Conservation (phyloP, 2,329 filamentous ascomycete genomes). For the Trichoderma koningii region DNA sequence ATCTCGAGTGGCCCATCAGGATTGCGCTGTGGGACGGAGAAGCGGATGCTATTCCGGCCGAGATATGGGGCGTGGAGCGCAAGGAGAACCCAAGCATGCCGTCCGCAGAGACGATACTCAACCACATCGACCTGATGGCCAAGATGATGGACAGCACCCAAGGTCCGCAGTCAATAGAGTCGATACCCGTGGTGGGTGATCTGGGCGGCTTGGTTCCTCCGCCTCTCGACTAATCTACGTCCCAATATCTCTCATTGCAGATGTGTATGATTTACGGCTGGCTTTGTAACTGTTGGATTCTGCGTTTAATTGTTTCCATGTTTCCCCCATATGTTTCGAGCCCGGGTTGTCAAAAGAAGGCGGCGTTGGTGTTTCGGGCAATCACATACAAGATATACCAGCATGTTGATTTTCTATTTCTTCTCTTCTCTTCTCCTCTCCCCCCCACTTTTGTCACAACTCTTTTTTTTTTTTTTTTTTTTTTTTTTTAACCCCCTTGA, state of each 20-base stretch:
- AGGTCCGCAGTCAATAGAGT: slow-evolving; percentile 34
- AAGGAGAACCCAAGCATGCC: slow-evolving; percentile 44
- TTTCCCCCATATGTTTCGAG: background rate
- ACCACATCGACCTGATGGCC: slow-evolving; percentile 46
- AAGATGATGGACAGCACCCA: slow-evolving; percentile 39
- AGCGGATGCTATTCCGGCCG: slow-evolving; percentile 52
- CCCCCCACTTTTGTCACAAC: background rate
- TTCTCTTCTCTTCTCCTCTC: background rate
- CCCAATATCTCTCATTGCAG: background rate
- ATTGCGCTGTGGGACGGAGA: slow-evolving; percentile 59
- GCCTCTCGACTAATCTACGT: slow-evolving; percentile 38
- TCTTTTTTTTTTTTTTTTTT: background rate
- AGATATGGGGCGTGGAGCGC: slow-evolving; percentile 59
- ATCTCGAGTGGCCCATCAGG: slow-evolving; percentile 62
- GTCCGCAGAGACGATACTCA: slow-evolving; percentile 42
- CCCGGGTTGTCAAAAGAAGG: slow-evolving; percentile 1
- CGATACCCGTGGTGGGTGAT: slow-evolving; percentile 39
- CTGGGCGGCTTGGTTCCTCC: slow-evolving; percentile 36
- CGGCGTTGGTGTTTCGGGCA: slow-evolving; percentile 21
- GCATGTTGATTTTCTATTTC: slow-evolving; percentile 1
- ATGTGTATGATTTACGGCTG: background rate
- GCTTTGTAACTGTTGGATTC: background rate
- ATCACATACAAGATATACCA: slow-evolving; percentile 9
- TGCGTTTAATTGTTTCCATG: background rate
- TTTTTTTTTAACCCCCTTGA: background rate